phyloP scores from a whole-genome alignment of 352 stramenopile genomes.

The Thalassiosira mediterranea region DNA sequence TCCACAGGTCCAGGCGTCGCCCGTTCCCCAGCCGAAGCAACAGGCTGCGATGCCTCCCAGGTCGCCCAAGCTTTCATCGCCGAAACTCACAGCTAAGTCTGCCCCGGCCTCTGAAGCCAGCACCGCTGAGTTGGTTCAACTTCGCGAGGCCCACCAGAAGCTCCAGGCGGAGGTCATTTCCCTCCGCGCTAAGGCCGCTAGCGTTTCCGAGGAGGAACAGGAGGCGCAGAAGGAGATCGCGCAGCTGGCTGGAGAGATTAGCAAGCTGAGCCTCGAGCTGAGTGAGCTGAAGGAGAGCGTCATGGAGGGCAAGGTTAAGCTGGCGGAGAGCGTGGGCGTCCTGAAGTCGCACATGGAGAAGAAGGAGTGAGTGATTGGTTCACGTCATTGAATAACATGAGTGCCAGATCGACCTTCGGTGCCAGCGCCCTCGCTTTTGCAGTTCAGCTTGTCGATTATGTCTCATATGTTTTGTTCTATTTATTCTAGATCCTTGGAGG shows the following conservation, averaged over 20 bases:
- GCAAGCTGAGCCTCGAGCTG: slow-evolving; percentile 57
- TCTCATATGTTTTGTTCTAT: no score
- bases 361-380: slow-evolving; percentile 60
- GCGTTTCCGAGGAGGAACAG: slow-evolving; percentile 73
- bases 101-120: slow-evolving; percentile 40
- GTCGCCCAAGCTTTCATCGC: slow-evolving; percentile 25
- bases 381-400: no score
- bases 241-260: slow-evolving; percentile 64
- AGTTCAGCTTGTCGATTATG: no score
- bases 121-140: slow-evolving; percentile 59
- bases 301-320: slow-evolving; percentile 56
- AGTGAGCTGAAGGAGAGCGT: slow-evolving; percentile 61
- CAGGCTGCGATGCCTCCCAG: not conserved
- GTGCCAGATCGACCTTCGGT: not conserved
- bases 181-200: slow-evolving; percentile 70
- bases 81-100: no score
- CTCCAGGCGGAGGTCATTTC: slow-evolving; percentile 78
- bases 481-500: no score
- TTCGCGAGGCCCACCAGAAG: slow-evolving; percentile 71
- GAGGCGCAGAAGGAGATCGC: slow-evolving; percentile 68
- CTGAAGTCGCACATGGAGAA: slow-evolving; percentile 75
- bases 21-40: not conserved
- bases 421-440: not conserved
- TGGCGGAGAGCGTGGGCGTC: slow-evolving; percentile 64
- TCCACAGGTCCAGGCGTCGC: not conserved